Base-by-base conservation (phyloP, 306 rosid genomes). In the Prunus mume region DNA sequence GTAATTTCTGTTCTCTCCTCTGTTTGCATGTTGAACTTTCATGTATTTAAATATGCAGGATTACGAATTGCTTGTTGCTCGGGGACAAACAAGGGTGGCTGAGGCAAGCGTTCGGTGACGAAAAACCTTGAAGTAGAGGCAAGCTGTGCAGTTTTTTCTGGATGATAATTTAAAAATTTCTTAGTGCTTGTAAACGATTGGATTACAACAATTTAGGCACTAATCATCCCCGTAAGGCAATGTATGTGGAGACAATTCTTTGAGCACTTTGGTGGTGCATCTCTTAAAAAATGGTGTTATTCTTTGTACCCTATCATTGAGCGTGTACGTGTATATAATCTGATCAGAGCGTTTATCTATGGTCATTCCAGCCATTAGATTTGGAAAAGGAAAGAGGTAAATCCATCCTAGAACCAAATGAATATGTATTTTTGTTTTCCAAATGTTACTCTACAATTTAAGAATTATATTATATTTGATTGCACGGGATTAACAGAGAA, bases 11-110 rank as follows among this genome's bases (percentile, higher is more conserved):
- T 15, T 15, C 9, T 68, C 2, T 68, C 54, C 18, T 43, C 38
- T 24, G 17, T 8, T 58, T 6, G 15, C 34, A 10, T 52, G 46
- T 51, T 27, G 32, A 79, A 61, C 61, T 34, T 75, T 75, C 52
- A 38, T 82, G 38, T 25, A 6, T 24, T 66, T 20, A 69, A 51
- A 62, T 57, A 27, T 49, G 84, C 89, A 91, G 97, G 97, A 95
- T 71, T 83, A 75, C 30, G 96, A 92, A 71, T 61, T 82, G 82
- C 97, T 92, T 54, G 78, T 80, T 77, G 85, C 83, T 56, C 82
- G 87, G 60, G 80, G 86, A 46, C 89, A 79, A 69, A 85, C 76
- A 78, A 84, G 60, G 56, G 57, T 89, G 68, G 89, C 90, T 20
- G 68, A 90, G 89, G 92, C 93, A 41, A 85, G 87, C 63, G 76